Evolutionary conservation across 2,329 filamentous ascomycete genomes (phyloP).

Genomic region (Stagonosporopsis tanaceti): DNA sequence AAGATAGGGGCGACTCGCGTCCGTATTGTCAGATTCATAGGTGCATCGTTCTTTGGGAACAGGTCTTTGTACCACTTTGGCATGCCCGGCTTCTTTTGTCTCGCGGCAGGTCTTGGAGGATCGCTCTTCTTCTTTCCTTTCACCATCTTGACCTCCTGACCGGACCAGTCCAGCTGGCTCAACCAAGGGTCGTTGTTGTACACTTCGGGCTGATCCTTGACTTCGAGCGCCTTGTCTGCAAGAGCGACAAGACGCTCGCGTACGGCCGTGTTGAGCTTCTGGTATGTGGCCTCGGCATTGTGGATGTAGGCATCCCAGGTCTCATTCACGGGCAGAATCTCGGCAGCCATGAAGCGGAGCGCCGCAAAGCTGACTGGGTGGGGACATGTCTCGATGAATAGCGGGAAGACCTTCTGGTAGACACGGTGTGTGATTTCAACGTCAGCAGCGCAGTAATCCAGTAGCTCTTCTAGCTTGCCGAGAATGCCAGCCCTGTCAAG

Average conservation of each 20-base stretch:
- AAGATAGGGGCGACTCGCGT: constrained; percentile 87
- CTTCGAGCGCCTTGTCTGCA: constrained; percentile 76
- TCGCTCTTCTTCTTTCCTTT: constrained; percentile 91
- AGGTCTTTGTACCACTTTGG: constrained; percentile 96
- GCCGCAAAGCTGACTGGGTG: constrained; percentile 98
- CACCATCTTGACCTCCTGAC: constrained; percentile 87
- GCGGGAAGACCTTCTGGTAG: constrained; percentile 92
- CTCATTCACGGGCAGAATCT: constrained; percentile 88
- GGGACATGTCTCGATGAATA: constrained; percentile 87
- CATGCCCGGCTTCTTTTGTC: constrained; percentile 94
- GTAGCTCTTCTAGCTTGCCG: constrained; percentile 77
- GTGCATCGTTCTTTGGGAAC: constrained; percentile 71
- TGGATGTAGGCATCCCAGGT: constrained; percentile 86
- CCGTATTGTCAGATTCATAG: constrained; percentile 82
- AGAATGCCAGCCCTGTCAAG: constrained; percentile 76
- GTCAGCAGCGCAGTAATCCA: constrained; percentile 95
- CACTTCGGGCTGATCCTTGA: constrained; percentile 72
- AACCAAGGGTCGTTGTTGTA: constrained; percentile 90
- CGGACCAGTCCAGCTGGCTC: constrained; percentile 92
- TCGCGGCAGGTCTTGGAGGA: constrained; percentile 75
- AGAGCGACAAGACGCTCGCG: constrained; percentile 76
- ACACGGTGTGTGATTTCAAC: constrained; percentile 91
- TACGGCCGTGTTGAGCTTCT: constrained; percentile 77
- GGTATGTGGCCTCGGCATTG: constrained; percentile 86
- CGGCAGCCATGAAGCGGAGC: constrained; percentile 87